These are phyloP conservation scores for Moesziomyces globuligerus DNA, from an alignment of 1,284 basidiomycete genomes.

Conservation along the genomic window DNA sequence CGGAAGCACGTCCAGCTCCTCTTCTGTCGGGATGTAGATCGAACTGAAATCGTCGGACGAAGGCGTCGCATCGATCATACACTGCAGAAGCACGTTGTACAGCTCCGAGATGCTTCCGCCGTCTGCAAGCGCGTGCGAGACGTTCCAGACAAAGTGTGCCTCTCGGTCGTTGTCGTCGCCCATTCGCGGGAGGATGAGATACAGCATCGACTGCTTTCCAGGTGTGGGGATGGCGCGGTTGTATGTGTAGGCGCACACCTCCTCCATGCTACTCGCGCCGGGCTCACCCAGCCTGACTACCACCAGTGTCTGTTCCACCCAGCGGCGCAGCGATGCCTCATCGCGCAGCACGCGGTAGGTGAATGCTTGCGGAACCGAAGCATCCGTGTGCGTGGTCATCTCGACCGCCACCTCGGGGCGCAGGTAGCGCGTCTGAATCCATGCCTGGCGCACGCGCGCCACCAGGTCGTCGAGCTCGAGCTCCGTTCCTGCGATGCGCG, in stretches of 20 bases:
- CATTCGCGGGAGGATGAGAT: slow-evolving; percentile 19
- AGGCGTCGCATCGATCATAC: slow-evolving; percentile 18
- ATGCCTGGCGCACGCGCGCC: slow-evolving; percentile 16
- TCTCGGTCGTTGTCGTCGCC: slow-evolving; percentile 7
- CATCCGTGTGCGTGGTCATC: slow-evolving; percentile 22
- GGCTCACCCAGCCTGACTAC: slow-evolving; percentile 21
- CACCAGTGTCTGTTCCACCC: slow-evolving; percentile 34
- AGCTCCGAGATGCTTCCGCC: slow-evolving; percentile 33
- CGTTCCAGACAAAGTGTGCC: slow-evolving; percentile 31
- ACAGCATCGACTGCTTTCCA: slow-evolving; percentile 42
- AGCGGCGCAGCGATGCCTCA: slow-evolving; percentile 16
- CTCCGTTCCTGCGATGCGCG: slow-evolving; percentile 15
- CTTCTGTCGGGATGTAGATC: slow-evolving; percentile 14
- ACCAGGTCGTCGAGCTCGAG: slow-evolving; percentile 28
- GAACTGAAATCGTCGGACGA: slow-evolving; percentile 13
- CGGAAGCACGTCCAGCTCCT: slow-evolving; percentile 18
- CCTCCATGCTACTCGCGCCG: slow-evolving; percentile 6
- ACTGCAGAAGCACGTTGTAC: slow-evolving; percentile 27
- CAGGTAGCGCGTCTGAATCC: slow-evolving; percentile 24
- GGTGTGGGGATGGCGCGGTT: slow-evolving; percentile 24
- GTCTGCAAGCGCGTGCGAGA: slow-evolving; percentile 43
- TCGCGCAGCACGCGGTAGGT: slow-evolving; percentile 19
- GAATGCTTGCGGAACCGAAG: slow-evolving; percentile 14
- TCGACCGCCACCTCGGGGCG: slow-evolving; percentile 35
- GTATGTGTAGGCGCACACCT: slow-evolving; percentile 20